A percentile compares a stretch with the other conserved stretches of the same genome.
Conservation (phyloP, 441 rosid genomes). For the Gossypium gossypioides region DNA sequence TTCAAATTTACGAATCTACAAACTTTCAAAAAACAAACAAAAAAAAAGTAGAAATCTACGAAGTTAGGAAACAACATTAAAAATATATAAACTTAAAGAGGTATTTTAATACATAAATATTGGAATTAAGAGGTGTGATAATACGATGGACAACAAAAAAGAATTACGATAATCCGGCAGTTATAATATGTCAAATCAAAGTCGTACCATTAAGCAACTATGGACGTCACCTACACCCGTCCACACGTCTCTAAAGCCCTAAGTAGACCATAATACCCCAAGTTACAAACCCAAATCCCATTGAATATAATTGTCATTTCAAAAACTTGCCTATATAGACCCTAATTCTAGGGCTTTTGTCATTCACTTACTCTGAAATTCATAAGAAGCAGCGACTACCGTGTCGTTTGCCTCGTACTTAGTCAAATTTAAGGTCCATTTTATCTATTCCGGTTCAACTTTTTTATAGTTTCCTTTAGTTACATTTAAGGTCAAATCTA, state of each 20-base stretch:
- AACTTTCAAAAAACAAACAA: too few species aligned
- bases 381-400: not conserved
- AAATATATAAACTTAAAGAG: too few species aligned
- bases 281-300: too few species aligned
- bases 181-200: not conserved
- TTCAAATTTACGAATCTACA: too few species aligned
- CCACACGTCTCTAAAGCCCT: not conserved
- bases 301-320: not conserved
- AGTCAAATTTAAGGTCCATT: not conserved
- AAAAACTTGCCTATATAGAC: not conserved
- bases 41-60: too few species aligned
- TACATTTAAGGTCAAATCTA: not conserved
- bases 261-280: not conserved
- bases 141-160: too few species aligned
- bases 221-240: not conserved
- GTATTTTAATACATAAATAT: too few species aligned
- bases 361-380: not conserved
- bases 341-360: conserved; percentile 1
- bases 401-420: not conserved
- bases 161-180: not conserved
- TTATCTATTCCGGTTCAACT: not conserved
- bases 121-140: too few species aligned
- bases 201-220: not conserved
- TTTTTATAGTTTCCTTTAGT: not conserved
- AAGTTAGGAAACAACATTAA: too few species aligned